Base-by-base conservation (phyloP, 139 green algal species). In the Nannochloris sp. region DNA sequence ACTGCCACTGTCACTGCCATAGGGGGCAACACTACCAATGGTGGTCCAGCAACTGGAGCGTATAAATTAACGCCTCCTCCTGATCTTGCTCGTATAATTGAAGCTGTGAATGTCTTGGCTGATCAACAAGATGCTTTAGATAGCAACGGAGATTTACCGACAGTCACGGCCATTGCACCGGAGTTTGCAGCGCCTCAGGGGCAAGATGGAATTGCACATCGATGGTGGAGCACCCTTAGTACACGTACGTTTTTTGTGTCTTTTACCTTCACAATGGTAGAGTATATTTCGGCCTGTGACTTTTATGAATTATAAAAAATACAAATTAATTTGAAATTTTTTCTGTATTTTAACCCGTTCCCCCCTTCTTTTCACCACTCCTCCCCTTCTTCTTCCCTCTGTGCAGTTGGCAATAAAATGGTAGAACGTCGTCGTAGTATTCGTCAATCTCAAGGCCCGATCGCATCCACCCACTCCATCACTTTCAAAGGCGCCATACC, bases 161-260 rank as follows among this genome's bases (percentile, higher is more conserved):
- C 47, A 33, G 23, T 12, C 7, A 25, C 33, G 19, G 47, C 47
- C 23, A 23, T 57, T 24, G 24, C 14, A 31, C 47, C 47, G 19
- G 47, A 57, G 33, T 14, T 57, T 6, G 31, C 23, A 0, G 36
- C 30, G 30, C 56, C 56, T 19, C 15, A 38, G 19, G 56, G 56
- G 56, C 56, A 64, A 54, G 0, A 38, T 14, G 56, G 56, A n/a
- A 48, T 64, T 19, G 30, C 56, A 25, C 56, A 64, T 47, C 56
- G 32, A 14, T 64, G 56, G 56, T 64, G 56, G 56, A 47, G 56
- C 56, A 38, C 30, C 25, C 30, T 64, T n/a, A 51, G 42, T 19
- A 19, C 19, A 51, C 19, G 42, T 51, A 51, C 19, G 42, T 51
- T 51, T 51, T 51, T 19, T 51, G 19, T 19, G n/a, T n/a, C n/a